Percentiles rank a stretch among this genome's conserved stretches.
Conservation (phyloP, 352 stramenopile species). For the Peronospora tabacina region DNA sequence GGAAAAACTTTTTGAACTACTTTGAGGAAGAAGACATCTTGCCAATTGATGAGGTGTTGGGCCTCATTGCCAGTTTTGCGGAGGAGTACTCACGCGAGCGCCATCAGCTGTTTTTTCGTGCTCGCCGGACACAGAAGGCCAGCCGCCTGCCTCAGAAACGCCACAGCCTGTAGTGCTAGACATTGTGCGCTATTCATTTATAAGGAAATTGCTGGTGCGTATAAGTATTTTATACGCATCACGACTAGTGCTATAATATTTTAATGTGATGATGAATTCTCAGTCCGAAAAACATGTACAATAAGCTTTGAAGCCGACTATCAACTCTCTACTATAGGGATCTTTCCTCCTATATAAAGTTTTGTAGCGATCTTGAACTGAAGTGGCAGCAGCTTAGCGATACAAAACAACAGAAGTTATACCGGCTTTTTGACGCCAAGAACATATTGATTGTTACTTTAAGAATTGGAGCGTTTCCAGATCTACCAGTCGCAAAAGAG, state of each 20-base stretch:
- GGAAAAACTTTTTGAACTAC: conserved; percentile 58
- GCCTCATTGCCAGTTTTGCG: conserved; percentile 53
- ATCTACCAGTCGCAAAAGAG: too few relatives aligned
- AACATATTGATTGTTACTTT: too few relatives aligned
- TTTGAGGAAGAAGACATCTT: conserved; percentile 66
- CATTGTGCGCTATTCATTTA: conserved; percentile 12
- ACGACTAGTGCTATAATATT: neutral
- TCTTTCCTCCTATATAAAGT: too few relatives aligned
- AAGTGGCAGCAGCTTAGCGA: too few relatives aligned
- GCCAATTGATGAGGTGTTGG: conserved; percentile 58
- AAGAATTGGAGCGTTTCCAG: too few relatives aligned
- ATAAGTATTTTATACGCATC: conserved; percentile 2
- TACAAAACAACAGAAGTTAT: too few relatives aligned
- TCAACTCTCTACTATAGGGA: too few relatives aligned
- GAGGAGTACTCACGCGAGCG: conserved; percentile 53
- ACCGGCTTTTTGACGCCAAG: too few relatives aligned
- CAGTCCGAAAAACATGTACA: too few relatives aligned
- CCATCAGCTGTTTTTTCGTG: conserved; percentile 31
- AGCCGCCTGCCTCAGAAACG: conserved; percentile 14
- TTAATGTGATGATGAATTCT: neutral
- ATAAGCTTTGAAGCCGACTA: too few relatives aligned
- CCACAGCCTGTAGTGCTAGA: conserved; percentile 23
- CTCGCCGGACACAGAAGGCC: conserved; percentile 14
- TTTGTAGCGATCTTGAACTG: too few relatives aligned
- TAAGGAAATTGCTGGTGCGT: neutral